These are phyloP conservation scores for Cryptosporidium ryanae DNA, from an alignment of 169 alveolate genomes.

Conservation along the genomic window DNA sequence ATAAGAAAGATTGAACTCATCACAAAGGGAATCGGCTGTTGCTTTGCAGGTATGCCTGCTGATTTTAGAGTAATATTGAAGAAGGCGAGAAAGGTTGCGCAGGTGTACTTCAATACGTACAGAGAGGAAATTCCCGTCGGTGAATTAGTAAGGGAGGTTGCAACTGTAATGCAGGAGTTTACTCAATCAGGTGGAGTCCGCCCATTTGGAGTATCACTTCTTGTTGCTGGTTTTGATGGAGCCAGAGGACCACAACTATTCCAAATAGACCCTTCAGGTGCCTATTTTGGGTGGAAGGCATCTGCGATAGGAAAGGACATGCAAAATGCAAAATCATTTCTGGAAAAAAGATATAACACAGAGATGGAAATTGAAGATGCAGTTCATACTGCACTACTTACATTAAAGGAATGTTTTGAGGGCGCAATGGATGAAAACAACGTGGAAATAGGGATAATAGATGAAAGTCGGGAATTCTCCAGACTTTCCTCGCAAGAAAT, in stretches of 20 bases:
- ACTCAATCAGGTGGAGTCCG: constrained; percentile 99
- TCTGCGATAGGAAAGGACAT: constrained; percentile 98
- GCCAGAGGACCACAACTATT: constrained; percentile 94
- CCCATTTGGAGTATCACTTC: constrained; percentile 97
- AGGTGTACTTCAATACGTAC: constrained; percentile 89
- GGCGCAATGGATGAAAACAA: constrained; percentile 97
- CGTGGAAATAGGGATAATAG: constrained; percentile 96
- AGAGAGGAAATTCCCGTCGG: constrained; percentile 94
- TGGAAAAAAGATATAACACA: constrained; percentile 94
- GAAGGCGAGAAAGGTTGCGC: constrained; percentile 87
- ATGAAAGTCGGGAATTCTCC: constrained; percentile 88
- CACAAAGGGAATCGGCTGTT: constrained; percentile 91
- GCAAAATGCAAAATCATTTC: constrained; percentile 94
- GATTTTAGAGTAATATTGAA: constrained; percentile 94
- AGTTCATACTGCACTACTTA: constrained; percentile 87
- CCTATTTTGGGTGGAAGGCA: constrained; percentile 97
- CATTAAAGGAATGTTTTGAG: constrained; percentile 92
- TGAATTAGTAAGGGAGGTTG: constrained; percentile 94
- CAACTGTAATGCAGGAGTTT: constrained; percentile 96
- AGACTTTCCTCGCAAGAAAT: constrained; percentile 88
- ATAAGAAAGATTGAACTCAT: constrained; percentile 92
- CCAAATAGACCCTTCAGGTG: constrained; percentile 98
- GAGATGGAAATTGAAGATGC: constrained; percentile 94
- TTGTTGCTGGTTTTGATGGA: constrained; percentile 96
- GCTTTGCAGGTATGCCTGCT: constrained; percentile 98